phyloP scores from a whole-genome alignment of 306 rosid species.

The Ceratonia siliqua region DNA sequence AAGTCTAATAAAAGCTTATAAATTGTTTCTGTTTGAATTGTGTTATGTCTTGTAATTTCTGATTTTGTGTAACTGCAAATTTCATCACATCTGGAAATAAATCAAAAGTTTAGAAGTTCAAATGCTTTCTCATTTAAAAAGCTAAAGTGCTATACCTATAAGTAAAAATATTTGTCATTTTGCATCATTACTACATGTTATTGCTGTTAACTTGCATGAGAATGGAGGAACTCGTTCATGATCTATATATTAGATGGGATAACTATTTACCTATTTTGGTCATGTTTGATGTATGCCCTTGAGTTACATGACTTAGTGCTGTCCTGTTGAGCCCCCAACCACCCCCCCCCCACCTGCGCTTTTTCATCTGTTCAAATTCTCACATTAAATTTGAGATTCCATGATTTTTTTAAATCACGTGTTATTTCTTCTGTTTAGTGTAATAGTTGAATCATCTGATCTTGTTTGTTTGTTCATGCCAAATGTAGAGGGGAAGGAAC shows the following conservation, averaged over 20 bases:
- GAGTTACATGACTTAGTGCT: not conserved
- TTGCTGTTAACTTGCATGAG: not conserved
- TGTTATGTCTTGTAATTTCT: not conserved
- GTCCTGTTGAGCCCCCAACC: not conserved
- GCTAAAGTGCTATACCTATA: conserved; percentile 3
- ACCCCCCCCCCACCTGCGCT: too few relatives aligned
- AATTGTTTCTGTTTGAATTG: not conserved
- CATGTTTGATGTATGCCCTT: not conserved
- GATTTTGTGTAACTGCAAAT: not conserved
- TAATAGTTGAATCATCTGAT: conserved; percentile 23
- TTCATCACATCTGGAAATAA: not conserved
- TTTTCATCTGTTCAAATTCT: not conserved
- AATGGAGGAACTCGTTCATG: not conserved
- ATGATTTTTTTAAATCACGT: not conserved
- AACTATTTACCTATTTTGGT: conserved; percentile 3
- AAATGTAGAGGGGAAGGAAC: conserved; percentile 83
- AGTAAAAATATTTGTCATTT: not conserved
- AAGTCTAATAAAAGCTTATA: not conserved
- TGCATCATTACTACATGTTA: conserved; percentile 9
- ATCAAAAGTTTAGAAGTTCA: not conserved
- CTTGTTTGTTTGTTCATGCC: conserved; percentile 32
- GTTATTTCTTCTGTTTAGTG: conserved; percentile 12
- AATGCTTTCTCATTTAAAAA: not conserved
- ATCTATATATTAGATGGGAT: conserved; percentile 7
- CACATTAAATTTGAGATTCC: conserved; percentile 6